A percentile compares a stretch with the other conserved stretches of the same genome.
phyloP scores from a whole-genome alignment of 176 grass and related monocot genomes.

The maize (Zea mays) region Zm-B73-REFERENCE-NAM-5.0 NC_050102.1:125774501-125775000 shows the following conservation, averaged over 20 bases:
- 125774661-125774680: conserved; percentile 53
- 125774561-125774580: conserved; percentile 41
- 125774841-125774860: conserved; percentile 25
- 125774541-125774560: conserved; percentile 42
- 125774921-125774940: conserved; percentile 35
- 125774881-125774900: conserved; percentile 12
- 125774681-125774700: conserved; percentile 78
- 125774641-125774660: conserved; percentile 56
- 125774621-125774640: conserved; percentile 53
- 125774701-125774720: conserved; percentile 96
- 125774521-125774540: conserved; percentile 39
- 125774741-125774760: conserved; percentile 92
- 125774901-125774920: conserved; percentile 27
- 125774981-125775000: conserved; percentile 31
- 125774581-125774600: conserved; percentile 38
- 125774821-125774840: conserved; percentile 15
- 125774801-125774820: conserved; percentile 39
- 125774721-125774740: conserved; percentile 95
- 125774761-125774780: conserved; percentile 89
- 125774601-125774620: conserved; percentile 50
- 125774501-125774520: conserved; percentile 29
- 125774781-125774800: conserved; percentile 63
- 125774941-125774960: conserved; percentile 29
- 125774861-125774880: conserved; percentile 5
- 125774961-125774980: conserved; percentile 28